Evolutionary conservation across 2,329 filamentous ascomycete genomes (phyloP).

Genomic region (Cytospora piceae): DNA sequence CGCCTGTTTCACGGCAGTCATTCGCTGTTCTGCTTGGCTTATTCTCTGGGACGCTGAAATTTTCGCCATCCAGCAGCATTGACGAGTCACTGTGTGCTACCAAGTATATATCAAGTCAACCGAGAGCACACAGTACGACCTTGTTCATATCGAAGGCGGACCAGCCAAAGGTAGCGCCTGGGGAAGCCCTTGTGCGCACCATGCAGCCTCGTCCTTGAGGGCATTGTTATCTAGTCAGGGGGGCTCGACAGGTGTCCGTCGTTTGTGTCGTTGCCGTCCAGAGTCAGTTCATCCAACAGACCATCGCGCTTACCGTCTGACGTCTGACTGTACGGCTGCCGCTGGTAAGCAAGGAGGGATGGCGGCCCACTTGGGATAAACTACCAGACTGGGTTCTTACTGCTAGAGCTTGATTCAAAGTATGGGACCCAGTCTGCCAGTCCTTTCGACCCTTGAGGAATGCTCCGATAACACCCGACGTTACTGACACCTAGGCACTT

Average conservation of each 20-base stretch:
- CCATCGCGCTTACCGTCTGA: conserved; percentile 13
- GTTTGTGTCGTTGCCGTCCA: conserved; percentile 3
- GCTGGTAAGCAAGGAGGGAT: conserved; percentile 17
- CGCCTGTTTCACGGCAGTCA: conserved; percentile 3
- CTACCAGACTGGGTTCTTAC: neutral
- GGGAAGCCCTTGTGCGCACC: neutral
- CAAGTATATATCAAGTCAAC: neutral
- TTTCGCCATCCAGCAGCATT: neutral
- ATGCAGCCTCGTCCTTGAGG: neutral
- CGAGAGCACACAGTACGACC: neutral
- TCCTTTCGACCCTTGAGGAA: neutral
- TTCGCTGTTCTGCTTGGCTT: neutral
- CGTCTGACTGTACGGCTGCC: conserved; percentile 15
- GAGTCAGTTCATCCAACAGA: conserved; percentile 16
- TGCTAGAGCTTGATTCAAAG: conserved; percentile 8
- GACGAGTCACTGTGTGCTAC: neutral
- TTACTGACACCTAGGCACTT: neutral
- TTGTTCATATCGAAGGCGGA: neutral
- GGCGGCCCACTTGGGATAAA: neutral
- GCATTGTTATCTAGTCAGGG: conserved; percentile 3
- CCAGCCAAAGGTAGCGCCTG: neutral
- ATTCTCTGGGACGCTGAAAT: neutral
- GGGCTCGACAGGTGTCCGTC: conserved; percentile 11
- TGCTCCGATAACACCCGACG: neutral
- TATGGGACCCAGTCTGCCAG: neutral